Evolutionary conservation across 192 early-diverging fungal genomes (phyloP).

Genomic region (Entophlyctis luteolus): DNA sequence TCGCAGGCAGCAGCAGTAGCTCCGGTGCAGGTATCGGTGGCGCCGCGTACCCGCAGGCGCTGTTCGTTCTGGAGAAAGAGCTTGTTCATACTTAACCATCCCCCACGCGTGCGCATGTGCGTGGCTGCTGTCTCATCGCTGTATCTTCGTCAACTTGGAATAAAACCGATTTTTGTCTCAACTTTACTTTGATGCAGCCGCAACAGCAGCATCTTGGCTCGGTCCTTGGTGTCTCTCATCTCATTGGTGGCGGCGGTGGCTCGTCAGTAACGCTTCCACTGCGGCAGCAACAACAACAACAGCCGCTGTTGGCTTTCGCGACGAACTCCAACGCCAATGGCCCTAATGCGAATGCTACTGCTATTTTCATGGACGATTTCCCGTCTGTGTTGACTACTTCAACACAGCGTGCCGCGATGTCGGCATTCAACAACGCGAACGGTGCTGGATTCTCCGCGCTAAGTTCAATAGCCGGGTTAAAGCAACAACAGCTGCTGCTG

Average conservation of each 20-base stretch:
- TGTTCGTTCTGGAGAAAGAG: slow-evolving; percentile 18
- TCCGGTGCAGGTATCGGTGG: neutral
- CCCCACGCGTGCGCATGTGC: neutral
- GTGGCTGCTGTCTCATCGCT: neutral
- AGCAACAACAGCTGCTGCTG: neutral
- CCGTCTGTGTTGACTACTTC: slow-evolving; percentile 29
- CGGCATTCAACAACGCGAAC: neutral
- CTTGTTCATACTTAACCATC: slow-evolving; percentile 2
- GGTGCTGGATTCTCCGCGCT: neutral
- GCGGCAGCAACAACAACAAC: neutral
- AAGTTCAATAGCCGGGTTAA: neutral
- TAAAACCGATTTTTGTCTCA: neutral
- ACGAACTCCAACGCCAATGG: neutral
- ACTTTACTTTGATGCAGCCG: neutral
- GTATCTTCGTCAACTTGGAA: no score
- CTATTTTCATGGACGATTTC: slow-evolving; percentile 36
- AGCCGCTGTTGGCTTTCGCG: no score
- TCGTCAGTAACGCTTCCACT: neutral
- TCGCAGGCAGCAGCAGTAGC: neutral
- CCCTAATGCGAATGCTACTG: neutral
- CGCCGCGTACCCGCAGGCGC: neutral
- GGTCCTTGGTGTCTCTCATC: slow-evolving; percentile 16
- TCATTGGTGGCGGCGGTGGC: slow-evolving; percentile 12
- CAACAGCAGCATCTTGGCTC: neutral
- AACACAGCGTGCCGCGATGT: neutral